Conservation (phyloP, 2,329 filamentous ascomycete species). For the Nemania serpens region DNA sequence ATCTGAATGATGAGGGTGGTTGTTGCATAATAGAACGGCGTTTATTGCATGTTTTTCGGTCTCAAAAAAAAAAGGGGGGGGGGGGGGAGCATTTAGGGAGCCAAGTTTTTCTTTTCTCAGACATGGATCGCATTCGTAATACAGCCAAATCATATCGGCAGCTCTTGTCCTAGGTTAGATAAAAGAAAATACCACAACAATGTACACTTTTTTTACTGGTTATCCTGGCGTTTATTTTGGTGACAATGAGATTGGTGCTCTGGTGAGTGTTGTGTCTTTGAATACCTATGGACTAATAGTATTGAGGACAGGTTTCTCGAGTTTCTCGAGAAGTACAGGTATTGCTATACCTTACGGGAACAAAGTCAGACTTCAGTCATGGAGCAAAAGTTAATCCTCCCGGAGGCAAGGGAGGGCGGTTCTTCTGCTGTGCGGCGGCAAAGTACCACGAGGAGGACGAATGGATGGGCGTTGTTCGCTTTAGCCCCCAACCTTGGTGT, state of each 20-base stretch:
- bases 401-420: neutral
- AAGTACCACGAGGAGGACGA: neutral
- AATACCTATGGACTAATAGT: neutral
- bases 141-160: conserved; percentile 11
- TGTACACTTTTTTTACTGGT: neutral
- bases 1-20: conserved; percentile 7
- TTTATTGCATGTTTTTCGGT: conserved; percentile 12
- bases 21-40: conserved; percentile 28
- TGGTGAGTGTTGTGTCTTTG: neutral
- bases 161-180: conserved; percentile 8
- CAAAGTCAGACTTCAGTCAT: too few relatives aligned
- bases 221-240: neutral
- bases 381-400: neutral
- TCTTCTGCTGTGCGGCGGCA: neutral
- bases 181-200: conserved; percentile 10
- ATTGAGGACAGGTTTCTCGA: too few relatives aligned
- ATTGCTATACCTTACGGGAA: too few relatives aligned
- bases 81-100: conserved; percentile 21
- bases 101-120: neutral
- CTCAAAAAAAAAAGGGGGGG: conserved; percentile 1
- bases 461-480: neutral
- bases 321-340: too few relatives aligned
- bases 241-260: neutral
- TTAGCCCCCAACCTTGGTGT: too few relatives aligned
- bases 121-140: conserved; percentile 10